Evolutionary conservation across 805 yeast genomes (phyloP).

Genomic region (Spathaspora arborariae): DNA sequence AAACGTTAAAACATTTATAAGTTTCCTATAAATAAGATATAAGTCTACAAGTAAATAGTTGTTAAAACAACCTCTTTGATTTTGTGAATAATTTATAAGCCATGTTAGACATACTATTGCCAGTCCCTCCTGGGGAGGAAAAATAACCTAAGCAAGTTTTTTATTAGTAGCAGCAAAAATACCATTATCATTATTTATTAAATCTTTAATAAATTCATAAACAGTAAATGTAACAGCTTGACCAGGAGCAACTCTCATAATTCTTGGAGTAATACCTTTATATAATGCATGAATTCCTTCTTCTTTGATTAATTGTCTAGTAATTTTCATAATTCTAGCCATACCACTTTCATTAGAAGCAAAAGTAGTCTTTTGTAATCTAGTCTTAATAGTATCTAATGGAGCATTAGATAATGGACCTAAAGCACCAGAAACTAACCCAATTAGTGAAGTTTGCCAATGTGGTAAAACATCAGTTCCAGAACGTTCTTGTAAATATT

Average conservation of each 20-base stretch:
- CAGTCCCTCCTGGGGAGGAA: too few relatives aligned
- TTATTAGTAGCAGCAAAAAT: neutral
- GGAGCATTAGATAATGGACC: slow-evolving; percentile 99
- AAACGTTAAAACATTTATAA: too few relatives aligned
- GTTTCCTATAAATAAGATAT: neutral
- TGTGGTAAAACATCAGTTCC: slow-evolving; percentile 65
- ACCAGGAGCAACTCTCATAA: slow-evolving; percentile 99
- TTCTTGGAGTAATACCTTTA: slow-evolving; percentile 93
- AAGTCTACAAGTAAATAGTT: neutral
- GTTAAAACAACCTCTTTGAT: neutral
- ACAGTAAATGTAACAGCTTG: slow-evolving; percentile 98
- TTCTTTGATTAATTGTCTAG: slow-evolving; percentile 74
- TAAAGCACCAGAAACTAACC: slow-evolving; percentile 90
- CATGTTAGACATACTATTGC: too few relatives aligned
- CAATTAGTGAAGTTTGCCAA: slow-evolving; percentile 91
- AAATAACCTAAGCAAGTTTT: slow-evolving; percentile 1
- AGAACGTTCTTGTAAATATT: slow-evolving; percentile 61
- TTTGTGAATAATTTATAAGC: too few relatives aligned
- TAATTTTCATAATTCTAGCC: slow-evolving; percentile 76
- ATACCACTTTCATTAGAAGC: slow-evolving; percentile 65
- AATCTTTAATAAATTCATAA: slow-evolving; percentile 79
- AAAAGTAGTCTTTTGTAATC: slow-evolving; percentile 88
- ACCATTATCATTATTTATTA: slow-evolving; percentile 38
- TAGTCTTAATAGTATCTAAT: slow-evolving; percentile 92
- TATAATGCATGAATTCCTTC: slow-evolving; percentile 61